Evolutionary conservation across 805 yeast species (phyloP).

Genomic region (Ogataea minuta): DNA sequence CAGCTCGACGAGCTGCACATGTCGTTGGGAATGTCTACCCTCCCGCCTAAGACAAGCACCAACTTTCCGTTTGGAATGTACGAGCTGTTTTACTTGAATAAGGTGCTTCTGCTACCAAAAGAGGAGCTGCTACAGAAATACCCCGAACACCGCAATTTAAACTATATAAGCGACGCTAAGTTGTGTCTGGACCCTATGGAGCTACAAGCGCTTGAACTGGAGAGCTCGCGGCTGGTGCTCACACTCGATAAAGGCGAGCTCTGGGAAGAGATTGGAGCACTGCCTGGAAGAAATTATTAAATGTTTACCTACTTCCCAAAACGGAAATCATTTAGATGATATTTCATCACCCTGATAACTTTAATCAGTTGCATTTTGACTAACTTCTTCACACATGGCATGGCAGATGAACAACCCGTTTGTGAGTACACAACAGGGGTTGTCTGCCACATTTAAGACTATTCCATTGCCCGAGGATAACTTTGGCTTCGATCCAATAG

Average conservation of each 20-base stretch:
- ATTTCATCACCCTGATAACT: constrained; percentile 6
- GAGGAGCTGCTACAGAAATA: constrained; percentile 18
- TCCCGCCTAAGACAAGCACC: background rate
- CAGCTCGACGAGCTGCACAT: constrained; percentile 18
- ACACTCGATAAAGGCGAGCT: constrained; percentile 18
- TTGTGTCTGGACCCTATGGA: constrained; percentile 10
- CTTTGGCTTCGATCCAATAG: constrained; percentile 38
- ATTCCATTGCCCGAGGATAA: constrained; percentile 55
- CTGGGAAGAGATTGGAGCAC: constrained; percentile 10
- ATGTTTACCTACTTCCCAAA: constrained; percentile 24
- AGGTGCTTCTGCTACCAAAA: constrained; percentile 25
- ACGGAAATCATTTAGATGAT: constrained; percentile 16
- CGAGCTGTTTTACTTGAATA: constrained; percentile 26
- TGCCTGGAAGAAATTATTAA: constrained; percentile 1
- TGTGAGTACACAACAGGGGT: constrained; percentile 35
- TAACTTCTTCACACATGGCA: constrained; percentile 11
- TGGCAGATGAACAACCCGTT: constrained; percentile 26
- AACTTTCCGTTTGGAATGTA: constrained; percentile 26
- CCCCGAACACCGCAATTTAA: constrained; percentile 16
- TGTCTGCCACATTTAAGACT: constrained; percentile 32
- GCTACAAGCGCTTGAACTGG: constrained; percentile 15
- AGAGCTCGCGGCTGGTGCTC: constrained; percentile 14
- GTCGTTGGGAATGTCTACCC: constrained; percentile 18
- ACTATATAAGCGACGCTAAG: constrained; percentile 19
- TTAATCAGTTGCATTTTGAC: constrained; percentile 7